Evolutionary conservation across 2,329 filamentous ascomycete species (phyloP).

Genomic region (Uncinocarpus reesii): DNA sequence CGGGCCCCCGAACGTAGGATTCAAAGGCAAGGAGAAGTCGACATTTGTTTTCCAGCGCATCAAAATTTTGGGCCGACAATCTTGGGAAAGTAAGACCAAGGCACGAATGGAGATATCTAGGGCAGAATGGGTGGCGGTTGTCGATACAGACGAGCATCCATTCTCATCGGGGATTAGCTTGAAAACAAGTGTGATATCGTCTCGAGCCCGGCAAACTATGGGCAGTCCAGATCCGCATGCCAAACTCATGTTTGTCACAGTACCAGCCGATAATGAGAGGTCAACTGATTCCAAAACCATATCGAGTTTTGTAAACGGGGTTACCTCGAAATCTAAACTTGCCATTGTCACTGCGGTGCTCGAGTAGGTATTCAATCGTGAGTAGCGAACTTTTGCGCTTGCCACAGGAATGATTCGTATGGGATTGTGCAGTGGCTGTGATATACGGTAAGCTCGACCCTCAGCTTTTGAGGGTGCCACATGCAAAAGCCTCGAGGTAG

Average conservation of each 20-base stretch:
- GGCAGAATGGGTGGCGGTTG: constrained; percentile 30
- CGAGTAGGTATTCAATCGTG: constrained; percentile 37
- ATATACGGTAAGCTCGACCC: constrained; percentile 44
- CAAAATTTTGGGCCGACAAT: constrained; percentile 36
- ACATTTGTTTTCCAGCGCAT: constrained; percentile 43
- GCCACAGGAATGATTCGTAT: constrained; percentile 48
- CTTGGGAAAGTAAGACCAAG: constrained; percentile 31
- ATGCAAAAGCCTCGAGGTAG: constrained; percentile 48
- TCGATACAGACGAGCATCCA: constrained; percentile 29
- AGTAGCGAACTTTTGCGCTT: constrained; percentile 48
- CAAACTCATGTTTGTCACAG: constrained; percentile 36
- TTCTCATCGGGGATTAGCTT: constrained; percentile 38
- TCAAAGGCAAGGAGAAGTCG: constrained; percentile 40
- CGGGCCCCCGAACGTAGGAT: constrained; percentile 39
- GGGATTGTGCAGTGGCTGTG: constrained; percentile 43
- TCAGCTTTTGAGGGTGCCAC: constrained; percentile 44
- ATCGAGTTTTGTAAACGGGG: constrained; percentile 42
- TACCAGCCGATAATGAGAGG: constrained; percentile 40
- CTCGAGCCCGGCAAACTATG: constrained; percentile 41
- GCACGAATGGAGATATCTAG: constrained; percentile 42
- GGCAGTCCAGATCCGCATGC: constrained; percentile 29
- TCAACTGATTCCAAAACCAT: constrained; percentile 42
- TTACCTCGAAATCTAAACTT: constrained; percentile 47
- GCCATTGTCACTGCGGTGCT: constrained; percentile 41
- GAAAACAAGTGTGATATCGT: constrained; percentile 50